phyloP scores from a whole-genome alignment of 176 grass and related monocot genomes.

The Carex myosuroides region DNA sequence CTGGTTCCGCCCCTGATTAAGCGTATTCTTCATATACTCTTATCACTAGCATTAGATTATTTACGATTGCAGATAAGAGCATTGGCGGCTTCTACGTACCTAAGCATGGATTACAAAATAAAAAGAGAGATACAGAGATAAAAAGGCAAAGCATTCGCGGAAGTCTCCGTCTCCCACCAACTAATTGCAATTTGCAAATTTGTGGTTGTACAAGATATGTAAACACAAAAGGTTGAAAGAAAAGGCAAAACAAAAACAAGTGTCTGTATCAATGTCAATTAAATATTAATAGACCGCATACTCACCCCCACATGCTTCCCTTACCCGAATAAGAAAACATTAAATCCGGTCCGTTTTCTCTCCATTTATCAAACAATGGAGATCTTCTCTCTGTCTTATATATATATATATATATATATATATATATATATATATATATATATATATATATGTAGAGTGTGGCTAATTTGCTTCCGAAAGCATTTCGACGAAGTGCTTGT shows the following conservation, averaged over 20 bases:
- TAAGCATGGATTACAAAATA: no score
- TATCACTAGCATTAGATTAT: no score
- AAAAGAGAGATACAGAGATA: no score
- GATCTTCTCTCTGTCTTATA: not conserved
- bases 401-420: not conserved
- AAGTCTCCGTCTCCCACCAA: not conserved
- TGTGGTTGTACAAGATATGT: conserved; percentile 1
- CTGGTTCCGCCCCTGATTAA: no score
- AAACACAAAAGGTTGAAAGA: conserved; percentile 9
- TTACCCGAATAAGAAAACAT: not conserved
- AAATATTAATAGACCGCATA: conserved; percentile 14
- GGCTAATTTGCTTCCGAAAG: no score
- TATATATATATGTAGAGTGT: no score
- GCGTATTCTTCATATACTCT: no score
- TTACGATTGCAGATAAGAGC: no score
- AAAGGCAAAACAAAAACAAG: conserved; percentile 18
- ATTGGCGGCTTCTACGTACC: no score
- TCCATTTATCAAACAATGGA: not conserved
- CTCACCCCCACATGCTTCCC: conserved; percentile 4
- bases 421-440: no score
- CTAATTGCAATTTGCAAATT: not conserved
- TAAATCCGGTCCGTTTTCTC: not conserved
- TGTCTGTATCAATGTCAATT: conserved; percentile 14
- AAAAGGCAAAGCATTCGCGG: no score
- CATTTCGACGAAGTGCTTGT: no score